Base-by-base conservation (phyloP, 2,329 filamentous ascomycete species). In the Lachnellula willkommii region DNA sequence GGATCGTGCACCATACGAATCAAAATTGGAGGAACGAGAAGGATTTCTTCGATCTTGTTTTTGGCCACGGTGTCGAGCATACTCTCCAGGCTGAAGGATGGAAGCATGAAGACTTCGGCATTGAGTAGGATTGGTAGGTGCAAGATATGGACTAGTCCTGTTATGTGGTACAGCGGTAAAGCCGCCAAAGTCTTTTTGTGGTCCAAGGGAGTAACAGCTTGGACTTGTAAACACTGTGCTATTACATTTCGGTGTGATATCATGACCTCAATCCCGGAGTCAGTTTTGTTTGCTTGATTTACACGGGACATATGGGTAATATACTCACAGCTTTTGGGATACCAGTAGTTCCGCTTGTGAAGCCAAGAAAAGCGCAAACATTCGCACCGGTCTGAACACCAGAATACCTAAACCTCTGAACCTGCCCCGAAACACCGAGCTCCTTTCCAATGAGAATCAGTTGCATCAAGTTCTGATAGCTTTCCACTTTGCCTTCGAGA, bases 11-110 rank as follows among this genome's bases (percentile, higher is more conserved):
- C 59, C 63, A 95, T 75, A 20, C 82, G 76, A 6, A 93, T 81
- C 0, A 90, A 75, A 54, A 95, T 85, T 0, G 90, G 89, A 4
- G 90, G 90, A 2, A 92, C 90, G 4, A 86, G 73, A 8, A 78
- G 74, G 28, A 92, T 72, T 58, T 79, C 76, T 4, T 84, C 88
- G 65, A 95, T 85, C 37, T 80, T 79, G 71, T 82, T 89, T 50
- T 76, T 79, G 68, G 88, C 75, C 26, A 90, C 79, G 65, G 86
- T 79, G 35, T 74, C 63, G 9, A 85, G 77, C 77, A 85, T 82
- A 22, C 69, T 67, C 37, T 77, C 72, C 77, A 86, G 82, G n/a
- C 77, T 82, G 70, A 88, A 89, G 5, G 75, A 69, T 0, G 83
- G 80, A 1, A 87, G 75, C 76, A 88, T 84, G 66, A 82, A 77